These are phyloP conservation scores for Alternaria brassicae DNA, from an alignment of 2,329 filamentous ascomycete genomes.

Conservation along the genomic window DNA sequence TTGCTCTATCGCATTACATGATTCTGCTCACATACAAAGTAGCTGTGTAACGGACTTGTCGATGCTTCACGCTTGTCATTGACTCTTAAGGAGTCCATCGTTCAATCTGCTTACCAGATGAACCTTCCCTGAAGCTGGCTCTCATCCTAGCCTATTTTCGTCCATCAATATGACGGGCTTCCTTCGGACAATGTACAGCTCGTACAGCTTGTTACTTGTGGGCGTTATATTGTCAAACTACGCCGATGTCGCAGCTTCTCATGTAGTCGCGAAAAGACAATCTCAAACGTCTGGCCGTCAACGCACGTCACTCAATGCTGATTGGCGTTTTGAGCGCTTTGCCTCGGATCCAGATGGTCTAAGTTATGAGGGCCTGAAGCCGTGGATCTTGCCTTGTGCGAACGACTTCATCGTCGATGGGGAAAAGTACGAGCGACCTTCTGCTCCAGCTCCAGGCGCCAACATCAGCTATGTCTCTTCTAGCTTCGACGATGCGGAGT, in stretches of 20 bases:
- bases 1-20: background rate
- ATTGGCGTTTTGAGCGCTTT: conserved; percentile 52
- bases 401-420: conserved; percentile 52
- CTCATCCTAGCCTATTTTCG: background rate
- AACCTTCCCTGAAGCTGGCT: background rate
- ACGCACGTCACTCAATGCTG: conserved; percentile 46
- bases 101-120: conserved; percentile 12
- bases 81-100: background rate
- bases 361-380: conserved; percentile 49
- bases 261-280: conserved; percentile 8
- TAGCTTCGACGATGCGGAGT: conserved; percentile 52
- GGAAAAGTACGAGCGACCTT: conserved; percentile 44
- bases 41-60: background rate
- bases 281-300: conserved; percentile 24
- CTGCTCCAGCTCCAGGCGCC: conserved; percentile 34
- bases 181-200: conserved; percentile 8
- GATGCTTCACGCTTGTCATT: background rate
- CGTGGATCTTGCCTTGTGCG: conserved; percentile 53
- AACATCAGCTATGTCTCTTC: conserved; percentile 45
- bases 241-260: conserved; percentile 13
- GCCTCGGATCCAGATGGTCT: conserved; percentile 49
- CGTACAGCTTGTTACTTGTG: conserved; percentile 14
- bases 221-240: conserved; percentile 18
- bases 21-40: conserved; percentile 7
- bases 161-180: conserved; percentile 3